Evolutionary conservation across 1,284 basidiomycete species (phyloP), one percentile per base, ranked within the genome.

Genomic region (Puccinia hordei): DNA sequence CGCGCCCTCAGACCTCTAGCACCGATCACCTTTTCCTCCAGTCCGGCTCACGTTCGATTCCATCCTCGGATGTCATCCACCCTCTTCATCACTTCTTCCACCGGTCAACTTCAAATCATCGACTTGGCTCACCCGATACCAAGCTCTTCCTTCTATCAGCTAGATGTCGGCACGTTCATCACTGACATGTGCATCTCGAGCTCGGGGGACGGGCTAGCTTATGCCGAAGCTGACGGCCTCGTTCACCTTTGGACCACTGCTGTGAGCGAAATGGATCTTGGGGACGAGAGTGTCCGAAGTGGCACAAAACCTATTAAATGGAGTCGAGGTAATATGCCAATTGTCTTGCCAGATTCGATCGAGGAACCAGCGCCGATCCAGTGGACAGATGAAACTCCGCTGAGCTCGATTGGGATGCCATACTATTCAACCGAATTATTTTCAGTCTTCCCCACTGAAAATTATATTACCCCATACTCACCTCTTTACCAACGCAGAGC

Each of bases 331-430:
- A 0, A 90, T 92, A 81, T 90, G 93, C 46, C 79, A 17, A 87
- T 92, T 53, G 93, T 95, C 83, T 92, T 93, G 90, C 91, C 93
- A 1, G 93, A 96, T 85, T 86, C 89, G 8, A 88, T 90, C 0
- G 91, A 92, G 53, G 44, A 35, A 19, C 88, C 90, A 5, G 86
- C 91, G 0, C 91, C 92, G 0, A 90, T 97, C 76, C 87, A 90
- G 15, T 98, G 95, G 95, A 65, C 53, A n/a, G 90, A 92, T 76
- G 88, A 89, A 55, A 96, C 93, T 27, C 95, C 96, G 0, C 88
- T 99, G 74, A 98, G 94, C 84, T 87, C 89, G 65, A 90, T 99
- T 82, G 97, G 97, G 0, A 88, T 98, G 88, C 95, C 96, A 6
- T 89, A 92, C 86, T 98, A 98, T 85, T 88, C 90, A 69, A 88